Evolutionary conservation across 805 yeast species (phyloP).

Genomic region (Zygoascus ofunaensis): DNA sequence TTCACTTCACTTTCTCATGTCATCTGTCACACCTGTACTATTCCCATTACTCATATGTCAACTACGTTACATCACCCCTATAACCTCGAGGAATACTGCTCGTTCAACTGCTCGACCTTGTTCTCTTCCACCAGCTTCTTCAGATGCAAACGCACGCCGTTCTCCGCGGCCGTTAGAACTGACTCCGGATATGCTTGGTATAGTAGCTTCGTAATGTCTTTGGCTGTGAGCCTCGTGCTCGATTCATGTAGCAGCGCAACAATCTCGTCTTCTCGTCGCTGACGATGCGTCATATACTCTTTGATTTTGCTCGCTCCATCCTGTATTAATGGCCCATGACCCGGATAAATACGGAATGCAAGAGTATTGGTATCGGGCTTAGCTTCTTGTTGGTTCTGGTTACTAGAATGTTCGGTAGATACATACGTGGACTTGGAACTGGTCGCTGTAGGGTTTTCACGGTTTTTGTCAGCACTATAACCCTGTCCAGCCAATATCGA

Average conservation of each 20-base stretch:
- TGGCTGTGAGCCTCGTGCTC: conserved; percentile 6
- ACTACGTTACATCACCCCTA: too few relatives aligned
- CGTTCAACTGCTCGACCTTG: too few relatives aligned
- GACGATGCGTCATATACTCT: conserved; percentile 29
- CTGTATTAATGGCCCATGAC: conserved; percentile 29
- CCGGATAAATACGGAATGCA: conserved; percentile 26
- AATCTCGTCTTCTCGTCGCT: conserved; percentile 27
- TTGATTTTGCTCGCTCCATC: conserved; percentile 25
- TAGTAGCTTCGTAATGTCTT: conserved; percentile 20
- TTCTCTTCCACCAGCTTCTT: conserved; percentile 21
- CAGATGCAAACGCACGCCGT: conserved; percentile 26
- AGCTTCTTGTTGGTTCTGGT: too few relatives aligned
- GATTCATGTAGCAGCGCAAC: conserved; percentile 13
- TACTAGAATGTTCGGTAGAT: conserved; percentile 5
- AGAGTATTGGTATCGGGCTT: neutral
- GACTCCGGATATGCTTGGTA: conserved; percentile 22
- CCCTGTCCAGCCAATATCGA: neutral
- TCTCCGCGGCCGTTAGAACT: conserved; percentile 25
- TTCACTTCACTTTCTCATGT: too few relatives aligned
- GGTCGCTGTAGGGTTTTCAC: neutral
- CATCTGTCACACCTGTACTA: too few relatives aligned
- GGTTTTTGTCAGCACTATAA: neutral
- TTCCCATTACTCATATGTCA: too few relatives aligned
- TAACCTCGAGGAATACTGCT: too few relatives aligned
- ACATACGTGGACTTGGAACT: neutral